Evolutionary conservation across 345 rosid species (phyloP).

Genomic region (Rhizophora mangle): DNA sequence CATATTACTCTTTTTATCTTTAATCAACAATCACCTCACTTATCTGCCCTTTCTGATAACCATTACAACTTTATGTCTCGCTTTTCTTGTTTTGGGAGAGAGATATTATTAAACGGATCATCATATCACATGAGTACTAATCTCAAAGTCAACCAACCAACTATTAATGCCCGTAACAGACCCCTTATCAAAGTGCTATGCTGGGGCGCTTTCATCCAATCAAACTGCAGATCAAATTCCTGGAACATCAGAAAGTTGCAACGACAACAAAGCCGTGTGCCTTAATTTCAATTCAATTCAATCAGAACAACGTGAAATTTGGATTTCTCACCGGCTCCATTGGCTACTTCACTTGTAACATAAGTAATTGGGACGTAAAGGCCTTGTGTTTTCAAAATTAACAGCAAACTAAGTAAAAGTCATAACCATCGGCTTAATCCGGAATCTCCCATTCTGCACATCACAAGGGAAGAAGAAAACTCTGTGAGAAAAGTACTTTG

Average conservation of each 20-base stretch:
- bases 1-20: no score
- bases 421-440: conserved; percentile 46
- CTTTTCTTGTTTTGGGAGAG: not conserved
- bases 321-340: conserved; percentile 71
- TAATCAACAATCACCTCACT: no score
- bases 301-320: no score
- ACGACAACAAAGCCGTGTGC: no score
- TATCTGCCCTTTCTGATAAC: not conserved
- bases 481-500: not conserved
- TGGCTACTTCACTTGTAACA: conserved; percentile 59
- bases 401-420: conserved; percentile 36
- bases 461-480: conserved; percentile 4
- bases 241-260: not conserved
- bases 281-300: no score
- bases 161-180: conserved; percentile 72
- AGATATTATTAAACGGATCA: not conserved
- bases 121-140: conserved; percentile 19
- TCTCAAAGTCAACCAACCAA: conserved; percentile 89
- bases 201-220: conserved; percentile 95
- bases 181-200: conserved; percentile 77
- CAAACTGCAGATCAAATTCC: conserved; percentile 50
- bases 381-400: conserved; percentile 45
- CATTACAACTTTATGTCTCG: not conserved
- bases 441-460: conserved; percentile 57
- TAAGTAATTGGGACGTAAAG: conserved; percentile 51